Conservation (phyloP, 805 yeast species). For the Metschnikowia proteae region DNA sequence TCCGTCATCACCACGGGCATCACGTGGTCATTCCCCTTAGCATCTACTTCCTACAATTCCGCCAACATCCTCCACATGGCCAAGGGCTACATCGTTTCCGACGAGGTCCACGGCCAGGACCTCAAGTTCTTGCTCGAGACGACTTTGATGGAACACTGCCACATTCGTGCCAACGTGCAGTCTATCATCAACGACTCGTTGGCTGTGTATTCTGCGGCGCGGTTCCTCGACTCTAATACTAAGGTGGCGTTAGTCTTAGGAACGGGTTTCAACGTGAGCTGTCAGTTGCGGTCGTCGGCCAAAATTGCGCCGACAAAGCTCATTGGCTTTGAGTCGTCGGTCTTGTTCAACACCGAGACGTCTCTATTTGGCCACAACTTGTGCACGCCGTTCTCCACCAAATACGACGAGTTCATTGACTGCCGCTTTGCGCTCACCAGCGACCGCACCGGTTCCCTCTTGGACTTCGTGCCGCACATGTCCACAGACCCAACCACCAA, state of each 20-base stretch:
- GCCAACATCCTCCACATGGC: constrained; percentile 51
- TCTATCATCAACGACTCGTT: constrained; percentile 60
- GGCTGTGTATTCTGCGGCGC: constrained; percentile 59
- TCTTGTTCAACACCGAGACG: constrained; percentile 50
- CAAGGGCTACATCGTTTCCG: constrained; percentile 54
- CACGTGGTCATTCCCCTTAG: constrained; percentile 57
- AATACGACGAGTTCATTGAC: constrained; percentile 40
- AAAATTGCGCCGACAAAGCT: constrained; percentile 16
- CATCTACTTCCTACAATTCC: constrained; percentile 36
- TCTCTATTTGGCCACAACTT: constrained; percentile 49
- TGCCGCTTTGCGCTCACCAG: constrained; percentile 21
- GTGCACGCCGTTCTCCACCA: constrained; percentile 30
- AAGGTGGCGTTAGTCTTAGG: constrained; percentile 60
- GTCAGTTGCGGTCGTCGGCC: constrained; percentile 26
- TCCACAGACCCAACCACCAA: constrained; percentile 21
- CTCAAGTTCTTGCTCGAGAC: constrained; percentile 40
- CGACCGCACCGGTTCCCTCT: background rate
- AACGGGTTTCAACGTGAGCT: constrained; percentile 61
- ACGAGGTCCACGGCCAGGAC: constrained; percentile 40
- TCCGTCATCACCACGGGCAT: constrained; percentile 39
- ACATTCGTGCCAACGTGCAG: constrained; percentile 34
- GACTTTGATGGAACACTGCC: constrained; percentile 22
- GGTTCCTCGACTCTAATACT: constrained; percentile 33
- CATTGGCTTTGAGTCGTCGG: constrained; percentile 9
- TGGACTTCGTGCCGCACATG: constrained; percentile 30